A percentile compares a stretch with the other conserved stretches of the same genome.
These are phyloP conservation scores for Triticum aestivum DNA, from an alignment of 176 grass and related monocot species.

Conservation along the genomic window DNA sequence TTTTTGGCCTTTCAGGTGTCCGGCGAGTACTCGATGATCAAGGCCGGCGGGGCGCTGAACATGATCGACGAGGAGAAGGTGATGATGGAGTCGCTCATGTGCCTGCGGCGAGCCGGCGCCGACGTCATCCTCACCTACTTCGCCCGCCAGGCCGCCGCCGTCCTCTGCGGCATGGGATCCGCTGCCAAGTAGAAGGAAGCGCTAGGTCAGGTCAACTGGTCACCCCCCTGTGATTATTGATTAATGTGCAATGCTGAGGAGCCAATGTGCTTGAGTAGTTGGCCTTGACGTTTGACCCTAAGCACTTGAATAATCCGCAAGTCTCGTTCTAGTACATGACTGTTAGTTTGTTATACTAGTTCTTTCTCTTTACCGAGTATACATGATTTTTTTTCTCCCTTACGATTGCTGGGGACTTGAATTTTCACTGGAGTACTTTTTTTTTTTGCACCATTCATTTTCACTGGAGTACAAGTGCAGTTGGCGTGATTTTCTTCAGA, in stretches of 20 bases:
- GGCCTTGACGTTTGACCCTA: not conserved
- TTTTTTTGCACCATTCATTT: no score
- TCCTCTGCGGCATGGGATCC: slow-evolving; percentile 60
- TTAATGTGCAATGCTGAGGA: not conserved
- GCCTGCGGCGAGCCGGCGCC: slow-evolving; percentile 74
- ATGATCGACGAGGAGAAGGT: slow-evolving; percentile 97
- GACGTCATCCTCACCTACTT: slow-evolving; percentile 94
- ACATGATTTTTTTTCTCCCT: no score
- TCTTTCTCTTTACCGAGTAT: rapidly evolving
- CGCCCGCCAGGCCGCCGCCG: slow-evolving; percentile 77
- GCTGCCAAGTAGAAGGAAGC: not conserved
- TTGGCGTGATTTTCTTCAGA: no score
- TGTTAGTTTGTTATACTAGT: not conserved
- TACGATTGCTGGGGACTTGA: no score
- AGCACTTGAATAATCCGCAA: not conserved
- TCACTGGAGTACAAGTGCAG: no score
- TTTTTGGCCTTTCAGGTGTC: slow-evolving; percentile 58
- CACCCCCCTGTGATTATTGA: not conserved
- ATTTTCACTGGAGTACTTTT: no score
- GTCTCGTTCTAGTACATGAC: not conserved
- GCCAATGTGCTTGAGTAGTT: not conserved
- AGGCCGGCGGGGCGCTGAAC: slow-evolving; percentile 65
- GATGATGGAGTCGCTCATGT: slow-evolving; percentile 98
- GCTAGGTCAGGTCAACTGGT: slow-evolving; percentile 8
- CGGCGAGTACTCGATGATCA: slow-evolving; percentile 99